Conservation (phyloP, 352 stramenopile species). For the Phytophthora multivora region DNA sequence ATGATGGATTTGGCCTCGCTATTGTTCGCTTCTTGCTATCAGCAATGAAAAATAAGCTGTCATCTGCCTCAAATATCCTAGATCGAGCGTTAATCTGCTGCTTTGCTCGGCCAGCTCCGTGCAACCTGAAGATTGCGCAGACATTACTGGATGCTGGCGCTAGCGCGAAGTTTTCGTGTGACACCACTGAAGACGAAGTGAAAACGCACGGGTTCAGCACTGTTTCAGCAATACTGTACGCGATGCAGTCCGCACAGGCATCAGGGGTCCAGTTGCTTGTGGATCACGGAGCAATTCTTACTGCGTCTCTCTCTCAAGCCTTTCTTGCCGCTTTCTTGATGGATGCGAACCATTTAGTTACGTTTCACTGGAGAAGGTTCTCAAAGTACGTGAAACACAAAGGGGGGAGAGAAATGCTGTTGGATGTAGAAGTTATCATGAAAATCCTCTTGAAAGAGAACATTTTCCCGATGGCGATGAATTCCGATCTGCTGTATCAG, state of each 20-base stretch:
- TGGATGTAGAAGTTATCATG: constrained; percentile 55
- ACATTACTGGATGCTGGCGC: constrained; percentile 45
- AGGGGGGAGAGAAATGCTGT: constrained; percentile 28
- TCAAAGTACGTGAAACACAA: constrained; percentile 36
- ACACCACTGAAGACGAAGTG: constrained; percentile 14
- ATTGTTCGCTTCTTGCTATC: constrained; percentile 43
- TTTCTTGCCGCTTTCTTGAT: constrained; percentile 42
- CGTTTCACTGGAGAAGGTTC: constrained; percentile 41
- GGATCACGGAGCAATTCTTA: constrained; percentile 44
- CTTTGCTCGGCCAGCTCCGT: constrained; percentile 39
- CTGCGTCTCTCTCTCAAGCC: constrained; percentile 27
- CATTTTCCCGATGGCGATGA: constrained; percentile 33
- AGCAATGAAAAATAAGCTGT: constrained; percentile 2
- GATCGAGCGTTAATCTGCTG: constrained; percentile 47
- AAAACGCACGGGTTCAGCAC: background rate
- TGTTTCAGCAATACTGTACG: constrained; percentile 40
- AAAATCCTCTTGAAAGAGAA: constrained; percentile 41
- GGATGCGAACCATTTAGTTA: background rate
- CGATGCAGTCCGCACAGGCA: constrained; percentile 43
- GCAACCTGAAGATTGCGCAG: constrained; percentile 49
- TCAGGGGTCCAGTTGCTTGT: constrained; percentile 45
- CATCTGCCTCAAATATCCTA: constrained; percentile 9
- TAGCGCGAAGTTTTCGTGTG: constrained; percentile 28
- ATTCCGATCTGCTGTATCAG: constrained; percentile 49
- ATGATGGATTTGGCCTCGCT: constrained; percentile 39